Evolutionary conservation across 2,329 filamentous ascomycete genomes (phyloP), one percentile per base, ranked within the genome.

Genomic region (Arthrinium phaeospermum): DNA sequence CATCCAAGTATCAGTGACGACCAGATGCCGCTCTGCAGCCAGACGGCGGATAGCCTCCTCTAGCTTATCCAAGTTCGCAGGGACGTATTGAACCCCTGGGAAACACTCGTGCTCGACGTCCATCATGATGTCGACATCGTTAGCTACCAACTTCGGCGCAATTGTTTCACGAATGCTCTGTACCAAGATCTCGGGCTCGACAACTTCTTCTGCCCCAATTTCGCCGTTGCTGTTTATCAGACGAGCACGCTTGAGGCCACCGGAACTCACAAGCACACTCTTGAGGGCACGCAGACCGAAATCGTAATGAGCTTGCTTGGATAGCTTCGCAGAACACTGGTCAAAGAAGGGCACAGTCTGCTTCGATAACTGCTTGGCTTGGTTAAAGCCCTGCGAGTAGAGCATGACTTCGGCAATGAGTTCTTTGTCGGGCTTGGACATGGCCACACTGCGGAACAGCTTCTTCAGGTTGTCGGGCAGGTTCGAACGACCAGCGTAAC

Each of bases 361-460:
- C 80, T 96, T 96, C 1, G 96, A 98, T 6, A 99, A 87, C 73
- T 92, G 87, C 84, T 98, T 99, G 47, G 96, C 96, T 82, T 98
- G 94, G 78, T 94, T 97, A 87, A 99, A 99, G 80, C 96, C 96
- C 83, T 99, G 96, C 0, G 97, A 99, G 88, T 98, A 99, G 47
- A 99, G 91, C 97, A 99, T 99, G 79, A 99, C 96, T 86, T 99
- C 96, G 47, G 96, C 95, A 83, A 99, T 99, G 72, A 99, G 92
- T 83, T 99, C 97, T 84, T 99, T 99, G 86, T 99, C 97, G 0
- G 96, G 96, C 84, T 98, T 99, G 14, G 96, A 99, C 96, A 99
- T 99, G 74, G 96, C 96, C 70, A 99, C 95, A 79, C 96, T 99
- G 81, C 97, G 92, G 91, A 99, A 99, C 53, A 99, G 87, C 85